A percentile compares a stretch with the other conserved stretches of the same genome.
Evolutionary conservation across 1,139 yeast genomes (phyloP).

Genomic region (Hansenula lynferdii): DNA sequence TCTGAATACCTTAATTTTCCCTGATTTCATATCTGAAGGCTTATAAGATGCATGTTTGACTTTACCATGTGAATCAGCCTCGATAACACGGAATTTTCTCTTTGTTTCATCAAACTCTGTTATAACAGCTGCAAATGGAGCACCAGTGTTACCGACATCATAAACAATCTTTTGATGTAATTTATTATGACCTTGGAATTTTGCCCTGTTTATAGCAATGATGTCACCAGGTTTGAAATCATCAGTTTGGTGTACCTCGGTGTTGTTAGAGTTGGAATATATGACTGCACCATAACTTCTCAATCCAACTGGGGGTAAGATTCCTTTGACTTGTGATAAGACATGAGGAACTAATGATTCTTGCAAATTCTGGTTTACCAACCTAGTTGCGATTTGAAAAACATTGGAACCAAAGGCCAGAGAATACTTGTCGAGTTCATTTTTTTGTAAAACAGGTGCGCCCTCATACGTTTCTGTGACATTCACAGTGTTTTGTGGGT

Average conservation of each 20-base stretch:
- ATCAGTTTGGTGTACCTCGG: slow-evolving; percentile 52
- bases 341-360: slow-evolving; percentile 25
- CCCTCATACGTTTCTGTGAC: slow-evolving; percentile 39
- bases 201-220: slow-evolving; percentile 67
- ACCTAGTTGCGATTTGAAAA: slow-evolving; percentile 36
- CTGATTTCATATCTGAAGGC: slow-evolving; percentile 68
- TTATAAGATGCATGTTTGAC: slow-evolving; percentile 61
- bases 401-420: slow-evolving; percentile 40
- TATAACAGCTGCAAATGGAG: slow-evolving; percentile 46
- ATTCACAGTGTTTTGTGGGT: slow-evolving; percentile 50
- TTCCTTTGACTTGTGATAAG: slow-evolving; percentile 29
- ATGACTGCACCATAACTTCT: slow-evolving; percentile 72
- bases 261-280: slow-evolving; percentile 56
- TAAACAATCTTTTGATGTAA: slow-evolving; percentile 39
- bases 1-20: slow-evolving; percentile 77
- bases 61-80: slow-evolving; percentile 48
- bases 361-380: slow-evolving; percentile 32
- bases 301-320: slow-evolving; percentile 57
- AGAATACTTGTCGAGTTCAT: slow-evolving; percentile 46
- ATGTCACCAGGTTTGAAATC: slow-evolving; percentile 83
- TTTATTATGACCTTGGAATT: slow-evolving; percentile 66
- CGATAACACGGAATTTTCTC: slow-evolving; percentile 72
- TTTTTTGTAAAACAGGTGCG: slow-evolving; percentile 45
- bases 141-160: slow-evolving; percentile 43
- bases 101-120: slow-evolving; percentile 72